Conservation (phyloP, 352 stramenopile genomes). For the Peronospora farinosa region DNA sequence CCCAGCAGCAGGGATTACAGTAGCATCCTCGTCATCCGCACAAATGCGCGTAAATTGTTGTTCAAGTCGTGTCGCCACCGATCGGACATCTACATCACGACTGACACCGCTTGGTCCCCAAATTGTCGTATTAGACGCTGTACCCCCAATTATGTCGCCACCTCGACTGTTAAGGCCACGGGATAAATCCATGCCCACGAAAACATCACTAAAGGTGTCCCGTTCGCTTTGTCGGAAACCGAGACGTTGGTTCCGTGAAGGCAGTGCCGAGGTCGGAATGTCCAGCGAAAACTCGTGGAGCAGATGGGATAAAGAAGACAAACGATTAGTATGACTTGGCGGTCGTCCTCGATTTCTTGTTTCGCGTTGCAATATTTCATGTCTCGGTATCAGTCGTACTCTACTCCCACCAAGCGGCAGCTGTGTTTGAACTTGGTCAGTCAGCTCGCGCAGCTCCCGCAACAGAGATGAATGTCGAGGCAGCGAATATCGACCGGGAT, state of each 20-base stretch:
- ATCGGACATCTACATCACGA: conserved; percentile 53
- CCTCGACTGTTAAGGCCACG: conserved; percentile 35
- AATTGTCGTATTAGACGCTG: conserved; percentile 19
- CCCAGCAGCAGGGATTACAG: conserved; percentile 2
- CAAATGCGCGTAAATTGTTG: conserved; percentile 53
- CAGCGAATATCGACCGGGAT: conserved; percentile 33
- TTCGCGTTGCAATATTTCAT: conserved; percentile 42
- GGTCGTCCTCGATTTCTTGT: conserved; percentile 39
- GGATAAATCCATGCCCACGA: conserved; percentile 29
- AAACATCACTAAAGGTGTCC: conserved; percentile 40
- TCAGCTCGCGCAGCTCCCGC: conserved; percentile 67
- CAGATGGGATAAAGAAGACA: conserved; percentile 69
- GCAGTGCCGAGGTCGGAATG: conserved; percentile 42
- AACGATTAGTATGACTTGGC: conserved; percentile 51
- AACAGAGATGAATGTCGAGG: conserved; percentile 66
- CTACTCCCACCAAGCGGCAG: conserved; percentile 28
- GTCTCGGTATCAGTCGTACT: conserved; percentile 32
- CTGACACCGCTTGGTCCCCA: conserved; percentile 33
- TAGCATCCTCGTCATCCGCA: conserved; percentile 32
- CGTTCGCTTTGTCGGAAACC: conserved; percentile 44
- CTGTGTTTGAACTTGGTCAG: conserved; percentile 71
- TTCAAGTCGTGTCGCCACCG: conserved; percentile 67
- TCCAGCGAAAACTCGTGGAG: conserved; percentile 81
- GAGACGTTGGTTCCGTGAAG: conserved; percentile 30
- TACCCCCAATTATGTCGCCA: conserved; percentile 24